A percentile compares a stretch with the other conserved stretches of the same genome.
These are phyloP conservation scores for Penicillium robsamsonii DNA, from an alignment of 495 filamentous ascomycete genomes.

Conservation along the genomic window DNA sequence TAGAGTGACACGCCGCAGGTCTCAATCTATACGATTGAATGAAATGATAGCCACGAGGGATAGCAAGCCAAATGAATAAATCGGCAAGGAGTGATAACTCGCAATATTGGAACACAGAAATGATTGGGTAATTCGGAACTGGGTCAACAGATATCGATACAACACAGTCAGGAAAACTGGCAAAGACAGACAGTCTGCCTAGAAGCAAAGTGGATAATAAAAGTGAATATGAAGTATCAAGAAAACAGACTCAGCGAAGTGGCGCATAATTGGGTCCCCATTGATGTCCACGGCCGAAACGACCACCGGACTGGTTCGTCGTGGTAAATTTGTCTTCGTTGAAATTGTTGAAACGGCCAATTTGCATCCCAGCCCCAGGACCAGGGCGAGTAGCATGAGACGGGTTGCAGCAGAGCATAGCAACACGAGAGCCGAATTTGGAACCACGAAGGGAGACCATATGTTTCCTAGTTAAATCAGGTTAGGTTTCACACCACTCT, in stretches of 20 bases:
- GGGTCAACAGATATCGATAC: slow-evolving; percentile 3
- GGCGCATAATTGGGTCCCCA: slow-evolving; percentile 40
- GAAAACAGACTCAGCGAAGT: slow-evolving; percentile 32
- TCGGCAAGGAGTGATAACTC: slow-evolving; percentile 14
- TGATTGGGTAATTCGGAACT: slow-evolving; percentile 2
- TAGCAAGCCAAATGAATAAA: slow-evolving; percentile 22
- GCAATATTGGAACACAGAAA: slow-evolving; percentile 17
- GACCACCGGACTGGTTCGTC: slow-evolving; percentile 28
- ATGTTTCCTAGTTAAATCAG: slow-evolving; percentile 63
- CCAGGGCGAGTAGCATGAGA: slow-evolving; percentile 80
- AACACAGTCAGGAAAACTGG: neutral
- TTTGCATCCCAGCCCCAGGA: slow-evolving; percentile 67
- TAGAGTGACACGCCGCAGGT: slow-evolving; percentile 7
- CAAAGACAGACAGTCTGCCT: slow-evolving; percentile 2
- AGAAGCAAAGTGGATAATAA: slow-evolving; percentile 2
- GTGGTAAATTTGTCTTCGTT: slow-evolving; percentile 43
- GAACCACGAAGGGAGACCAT: slow-evolving; percentile 99
- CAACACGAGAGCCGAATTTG: slow-evolving; percentile 96
- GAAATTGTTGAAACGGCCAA: slow-evolving; percentile 57
- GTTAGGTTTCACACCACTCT: neutral
- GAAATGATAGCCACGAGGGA: slow-evolving; percentile 4
- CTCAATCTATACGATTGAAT: slow-evolving; percentile 3
- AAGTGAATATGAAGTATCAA: neutral
- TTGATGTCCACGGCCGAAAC: slow-evolving; percentile 38
- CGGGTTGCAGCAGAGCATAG: slow-evolving; percentile 98